Percentiles rank a stretch among this genome's conserved stretches.
Evolutionary conservation across 441 rosid genomes (phyloP).

Genomic region (Aleurites moluccanus): DNA sequence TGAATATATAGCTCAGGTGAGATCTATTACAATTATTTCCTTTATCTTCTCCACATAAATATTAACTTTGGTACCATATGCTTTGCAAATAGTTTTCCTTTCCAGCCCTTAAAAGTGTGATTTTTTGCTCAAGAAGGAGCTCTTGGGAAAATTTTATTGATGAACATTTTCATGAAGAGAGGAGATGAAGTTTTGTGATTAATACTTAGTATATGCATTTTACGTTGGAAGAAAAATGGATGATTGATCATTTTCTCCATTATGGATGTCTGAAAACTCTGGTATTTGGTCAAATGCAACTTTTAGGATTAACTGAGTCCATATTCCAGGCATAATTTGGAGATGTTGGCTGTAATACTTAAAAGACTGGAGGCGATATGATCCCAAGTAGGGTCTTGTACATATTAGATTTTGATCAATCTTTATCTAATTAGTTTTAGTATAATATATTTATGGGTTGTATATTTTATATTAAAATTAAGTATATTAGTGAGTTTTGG

Average conservation of each 20-base stretch:
- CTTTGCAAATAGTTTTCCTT: slow-evolving; percentile 9
- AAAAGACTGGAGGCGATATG: not conserved
- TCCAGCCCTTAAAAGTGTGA: not conserved
- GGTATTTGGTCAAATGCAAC: not conserved
- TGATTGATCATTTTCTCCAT: not conserved
- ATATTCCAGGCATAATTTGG: not conserved
- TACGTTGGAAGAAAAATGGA: not conserved
- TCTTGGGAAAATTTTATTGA: slow-evolving; percentile 6
- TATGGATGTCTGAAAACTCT: not conserved
- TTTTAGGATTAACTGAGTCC: not conserved
- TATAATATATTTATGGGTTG: no score
- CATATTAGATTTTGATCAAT: no score
- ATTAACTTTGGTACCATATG: not conserved
- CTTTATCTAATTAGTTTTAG: no score
- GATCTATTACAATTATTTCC: slow-evolving; percentile 21
- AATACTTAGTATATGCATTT: not conserved
- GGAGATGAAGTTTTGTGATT: not conserved
- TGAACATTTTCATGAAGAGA: not conserved
- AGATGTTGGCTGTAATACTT: not conserved
- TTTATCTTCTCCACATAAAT: slow-evolving; percentile 2
- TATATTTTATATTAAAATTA: no score
- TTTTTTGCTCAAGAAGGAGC: not conserved
- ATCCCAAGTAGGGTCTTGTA: no score
- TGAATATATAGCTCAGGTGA: slow-evolving; percentile 96
- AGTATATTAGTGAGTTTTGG: no score